phyloP scores from a whole-genome alignment of 257 asterid genomes.

The Capsicum pubescens region DNA sequence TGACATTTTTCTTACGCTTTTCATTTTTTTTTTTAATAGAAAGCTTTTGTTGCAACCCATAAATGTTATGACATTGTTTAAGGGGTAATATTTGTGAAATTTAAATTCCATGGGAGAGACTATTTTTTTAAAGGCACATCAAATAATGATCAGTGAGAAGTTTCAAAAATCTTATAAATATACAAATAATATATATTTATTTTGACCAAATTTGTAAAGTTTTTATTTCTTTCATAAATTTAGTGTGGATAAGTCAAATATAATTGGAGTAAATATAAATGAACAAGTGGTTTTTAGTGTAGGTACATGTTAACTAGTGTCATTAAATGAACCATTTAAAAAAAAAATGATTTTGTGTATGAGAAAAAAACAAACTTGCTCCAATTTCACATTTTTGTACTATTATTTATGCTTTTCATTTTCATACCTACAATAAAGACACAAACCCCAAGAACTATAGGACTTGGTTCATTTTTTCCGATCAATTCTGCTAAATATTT shows the following conservation, averaged over 20 bases:
- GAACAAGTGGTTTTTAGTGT: neutral
- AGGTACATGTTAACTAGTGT: neutral
- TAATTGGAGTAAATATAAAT: neutral
- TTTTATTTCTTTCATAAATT: too few species aligned
- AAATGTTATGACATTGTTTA: neutral
- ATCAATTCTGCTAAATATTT: constrained; percentile 59
- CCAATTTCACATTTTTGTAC: too few species aligned
- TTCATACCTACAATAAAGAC: constrained; percentile 65
- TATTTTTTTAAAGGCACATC: neutral
- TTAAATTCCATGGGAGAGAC: neutral
- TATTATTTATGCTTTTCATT: too few species aligned
- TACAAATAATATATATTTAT: too few species aligned
- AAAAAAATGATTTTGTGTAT: too few species aligned
- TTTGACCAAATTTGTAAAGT: too few species aligned
- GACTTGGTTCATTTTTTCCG: constrained; percentile 65
- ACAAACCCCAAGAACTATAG: constrained; percentile 60
- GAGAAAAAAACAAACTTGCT: too few species aligned
- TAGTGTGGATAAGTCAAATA: too few species aligned
- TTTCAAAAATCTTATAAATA: too few species aligned
- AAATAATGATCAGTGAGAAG: neutral
- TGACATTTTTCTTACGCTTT: neutral
- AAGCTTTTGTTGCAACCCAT: neutral
- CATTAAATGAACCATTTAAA: neutral
- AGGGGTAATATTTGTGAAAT: neutral
- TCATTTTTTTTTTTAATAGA: neutral